Conservation (phyloP, 2,329 filamentous ascomycete genomes). For the Alternaria arbusti region DNA sequence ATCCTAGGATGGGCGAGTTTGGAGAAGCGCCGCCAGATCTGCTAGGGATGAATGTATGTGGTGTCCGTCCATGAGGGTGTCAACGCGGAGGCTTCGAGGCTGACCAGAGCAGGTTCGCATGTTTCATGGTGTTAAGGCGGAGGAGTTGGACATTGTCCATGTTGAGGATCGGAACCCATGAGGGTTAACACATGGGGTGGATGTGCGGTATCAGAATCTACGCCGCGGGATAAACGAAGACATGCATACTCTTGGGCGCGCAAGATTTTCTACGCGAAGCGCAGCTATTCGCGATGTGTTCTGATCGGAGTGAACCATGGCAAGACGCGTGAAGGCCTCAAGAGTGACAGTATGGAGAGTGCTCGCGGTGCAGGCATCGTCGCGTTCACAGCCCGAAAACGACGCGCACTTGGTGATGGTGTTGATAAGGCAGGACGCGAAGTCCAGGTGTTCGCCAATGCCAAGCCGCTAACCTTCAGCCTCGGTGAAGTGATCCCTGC, state of each 20-base stretch:
- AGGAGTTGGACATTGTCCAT: conserved; percentile 29
- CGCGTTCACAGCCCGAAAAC: not conserved
- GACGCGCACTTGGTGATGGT: not conserved
- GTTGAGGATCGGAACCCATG: conserved; percentile 21
- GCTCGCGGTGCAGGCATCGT: not conserved
- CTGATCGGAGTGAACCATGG: not conserved
- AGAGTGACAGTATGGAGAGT: not conserved
- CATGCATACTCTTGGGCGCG: not conserved
- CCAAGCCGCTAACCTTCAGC: conserved; percentile 33
- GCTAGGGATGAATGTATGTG: conserved; percentile 38
- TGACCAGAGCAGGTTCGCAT: conserved; percentile 23
- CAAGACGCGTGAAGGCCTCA: not conserved
- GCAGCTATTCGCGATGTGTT: not conserved
- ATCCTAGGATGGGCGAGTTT: conserved; percentile 26
- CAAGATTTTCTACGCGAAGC: no score
- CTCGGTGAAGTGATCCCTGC: conserved; percentile 26
- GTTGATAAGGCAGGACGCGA: not conserved
- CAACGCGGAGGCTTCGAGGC: not conserved
- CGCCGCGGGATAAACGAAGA: not conserved
- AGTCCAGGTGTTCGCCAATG: not conserved
- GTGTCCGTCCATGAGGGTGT: not conserved
- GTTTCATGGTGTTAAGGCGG: conserved; percentile 30
- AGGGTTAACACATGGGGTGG: not conserved
- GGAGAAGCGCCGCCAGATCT: conserved; percentile 28
- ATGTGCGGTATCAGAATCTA: not conserved